phyloP scores from a whole-genome alignment of 192 early-diverging fungal genomes.

The Umbelopsis sp. region DNA sequence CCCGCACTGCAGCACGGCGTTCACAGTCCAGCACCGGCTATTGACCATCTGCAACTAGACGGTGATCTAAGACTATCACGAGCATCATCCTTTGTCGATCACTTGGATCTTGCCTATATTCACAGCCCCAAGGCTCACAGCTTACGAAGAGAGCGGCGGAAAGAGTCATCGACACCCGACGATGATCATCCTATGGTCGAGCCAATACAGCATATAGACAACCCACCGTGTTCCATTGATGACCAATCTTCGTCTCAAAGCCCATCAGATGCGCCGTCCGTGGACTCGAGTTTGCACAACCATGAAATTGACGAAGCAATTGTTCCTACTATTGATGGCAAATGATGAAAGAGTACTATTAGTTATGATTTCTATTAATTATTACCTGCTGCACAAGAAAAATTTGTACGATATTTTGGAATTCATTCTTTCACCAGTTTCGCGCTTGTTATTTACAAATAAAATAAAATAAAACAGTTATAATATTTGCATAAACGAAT shows the following conservation, averaged over 20 bases:
- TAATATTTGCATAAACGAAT: no score
- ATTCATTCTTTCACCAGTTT: no score
- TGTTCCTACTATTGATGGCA: not conserved
- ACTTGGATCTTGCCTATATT: not conserved
- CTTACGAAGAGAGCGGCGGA: not conserved
- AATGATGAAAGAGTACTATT: not conserved
- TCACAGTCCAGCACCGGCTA: not conserved
- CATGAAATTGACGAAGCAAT: not conserved
- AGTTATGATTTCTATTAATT: not conserved
- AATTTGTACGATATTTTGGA: not conserved
- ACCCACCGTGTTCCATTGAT: not conserved
- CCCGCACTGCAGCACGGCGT: not conserved
- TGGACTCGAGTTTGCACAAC: not conserved
- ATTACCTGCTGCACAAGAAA: not conserved
- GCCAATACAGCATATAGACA: not conserved
- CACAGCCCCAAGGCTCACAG: not conserved
- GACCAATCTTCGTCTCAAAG: not conserved
- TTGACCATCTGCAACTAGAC: not conserved
- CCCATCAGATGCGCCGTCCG: not conserved
- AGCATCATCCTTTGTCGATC: constrained; percentile 9
- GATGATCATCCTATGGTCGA: not conserved
- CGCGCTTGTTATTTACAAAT: no score
- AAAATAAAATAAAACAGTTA: no score
- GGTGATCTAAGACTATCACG: constrained; percentile 1
- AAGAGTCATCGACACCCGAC: not conserved